Conservation (phyloP, 1,284 basidiomycete genomes). For the Rhodotorula sp. region DNA sequence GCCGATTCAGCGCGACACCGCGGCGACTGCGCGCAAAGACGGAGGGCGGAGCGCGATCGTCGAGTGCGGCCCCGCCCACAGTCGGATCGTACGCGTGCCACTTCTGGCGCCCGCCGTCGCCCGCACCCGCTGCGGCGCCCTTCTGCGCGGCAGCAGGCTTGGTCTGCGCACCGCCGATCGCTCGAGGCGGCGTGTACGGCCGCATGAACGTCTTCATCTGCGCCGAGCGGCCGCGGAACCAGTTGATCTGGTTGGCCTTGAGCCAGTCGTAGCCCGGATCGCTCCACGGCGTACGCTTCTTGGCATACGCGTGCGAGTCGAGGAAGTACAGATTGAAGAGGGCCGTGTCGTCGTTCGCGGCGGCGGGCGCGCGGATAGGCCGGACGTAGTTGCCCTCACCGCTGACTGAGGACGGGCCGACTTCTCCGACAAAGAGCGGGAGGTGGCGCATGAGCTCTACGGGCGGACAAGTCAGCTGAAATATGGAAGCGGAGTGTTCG, state of each 20-base stretch:
- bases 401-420: slow-evolving; percentile 76
- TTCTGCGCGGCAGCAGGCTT: background rate
- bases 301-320: slow-evolving; percentile 66
- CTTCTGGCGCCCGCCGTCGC: background rate
- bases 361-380: slow-evolving; percentile 28
- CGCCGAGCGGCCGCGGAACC: slow-evolving; percentile 38
- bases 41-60: background rate
- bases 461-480: background rate
- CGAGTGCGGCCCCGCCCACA: too few relatives aligned
- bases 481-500: rapidly evolving
- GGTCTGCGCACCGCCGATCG: background rate
- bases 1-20: background rate
- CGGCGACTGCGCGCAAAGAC: background rate
- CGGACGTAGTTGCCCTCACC: slow-evolving; percentile 76
- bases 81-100: background rate
- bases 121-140: background rate
- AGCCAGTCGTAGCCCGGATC: slow-evolving; percentile 34
- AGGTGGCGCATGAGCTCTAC: slow-evolving; percentile 65
- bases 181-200: slow-evolving; percentile 24
- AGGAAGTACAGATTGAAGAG: slow-evolving; percentile 88
- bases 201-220: slow-evolving; percentile 31
- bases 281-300: slow-evolving; percentile 32
- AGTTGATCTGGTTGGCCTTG: slow-evolving; percentile 41
- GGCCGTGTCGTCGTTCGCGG: slow-evolving; percentile 56
- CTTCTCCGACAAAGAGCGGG: slow-evolving; percentile 78